Conservation (phyloP, 176 grass and related monocot species). For the Carex myosuroides region DNA sequence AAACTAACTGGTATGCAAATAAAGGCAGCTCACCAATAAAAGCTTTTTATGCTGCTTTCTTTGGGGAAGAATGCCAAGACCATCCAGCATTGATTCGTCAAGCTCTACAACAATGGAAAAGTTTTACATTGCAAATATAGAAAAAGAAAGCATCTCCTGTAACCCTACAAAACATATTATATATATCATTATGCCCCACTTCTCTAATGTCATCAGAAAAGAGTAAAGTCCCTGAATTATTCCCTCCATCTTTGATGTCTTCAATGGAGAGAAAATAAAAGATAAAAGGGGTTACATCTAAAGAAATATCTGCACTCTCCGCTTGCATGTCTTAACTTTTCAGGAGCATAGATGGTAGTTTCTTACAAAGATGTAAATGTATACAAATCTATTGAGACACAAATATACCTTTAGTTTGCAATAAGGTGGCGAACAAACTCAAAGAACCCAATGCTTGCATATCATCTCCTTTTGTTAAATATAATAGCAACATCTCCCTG, state of each 20-base stretch:
- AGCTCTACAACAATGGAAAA: conserved; percentile 49
- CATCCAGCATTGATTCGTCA: conserved; percentile 96
- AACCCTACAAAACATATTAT: conserved; percentile 8
- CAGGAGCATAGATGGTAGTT: not conserved
- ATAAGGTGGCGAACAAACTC: conserved; percentile 77
- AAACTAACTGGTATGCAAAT: conserved; percentile 13
- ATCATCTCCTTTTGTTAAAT: conserved; percentile 53
- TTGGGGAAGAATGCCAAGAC: conserved; percentile 98
- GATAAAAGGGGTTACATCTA: not conserved
- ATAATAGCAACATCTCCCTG: conserved; percentile 86
- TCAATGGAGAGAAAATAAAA: not conserved
- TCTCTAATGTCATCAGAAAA: not conserved
- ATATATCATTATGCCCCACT: not conserved
- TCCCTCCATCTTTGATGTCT: not conserved
- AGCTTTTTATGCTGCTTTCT: conserved; percentile 99
- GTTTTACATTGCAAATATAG: not conserved
- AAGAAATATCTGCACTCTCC: not conserved
- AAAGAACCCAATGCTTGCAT: conserved; percentile 92
- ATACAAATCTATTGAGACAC: not conserved
- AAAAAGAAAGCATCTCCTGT: not conserved
- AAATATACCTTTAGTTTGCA: conserved; percentile 92
- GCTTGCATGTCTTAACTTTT: not conserved
- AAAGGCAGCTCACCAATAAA: conserved; percentile 55
- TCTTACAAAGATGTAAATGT: not conserved
- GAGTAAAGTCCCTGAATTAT: not conserved